These are phyloP conservation scores for Fusarium continuum DNA, from an alignment of 2,329 filamentous ascomycete genomes.

Conservation along the genomic window DNA sequence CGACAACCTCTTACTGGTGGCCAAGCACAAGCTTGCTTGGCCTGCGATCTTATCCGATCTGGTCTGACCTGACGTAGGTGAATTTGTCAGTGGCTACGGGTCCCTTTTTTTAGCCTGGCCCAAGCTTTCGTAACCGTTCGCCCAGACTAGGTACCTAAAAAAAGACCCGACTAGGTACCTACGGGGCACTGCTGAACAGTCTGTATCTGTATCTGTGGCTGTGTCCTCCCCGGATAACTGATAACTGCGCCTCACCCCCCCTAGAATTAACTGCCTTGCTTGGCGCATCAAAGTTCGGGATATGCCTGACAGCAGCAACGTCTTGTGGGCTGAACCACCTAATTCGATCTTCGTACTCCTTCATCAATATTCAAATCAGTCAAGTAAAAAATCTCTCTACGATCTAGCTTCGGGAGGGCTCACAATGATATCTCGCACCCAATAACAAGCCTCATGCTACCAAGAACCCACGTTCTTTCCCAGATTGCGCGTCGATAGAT, in stretches of 20 bases:
- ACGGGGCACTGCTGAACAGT: background rate
- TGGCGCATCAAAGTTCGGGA: slow-evolving; percentile 23
- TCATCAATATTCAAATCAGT: background rate
- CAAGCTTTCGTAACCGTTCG: slow-evolving; percentile 20
- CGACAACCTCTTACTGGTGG: slow-evolving; percentile 29
- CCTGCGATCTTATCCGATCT: slow-evolving; percentile 18
- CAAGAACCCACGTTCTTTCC: slow-evolving; percentile 12
- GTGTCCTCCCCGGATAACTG: slow-evolving; percentile 18
- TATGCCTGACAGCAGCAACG: slow-evolving; percentile 31
- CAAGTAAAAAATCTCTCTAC: background rate
- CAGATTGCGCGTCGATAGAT: slow-evolving; percentile 19
- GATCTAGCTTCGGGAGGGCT: background rate
- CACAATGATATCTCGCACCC: slow-evolving; percentile 29
- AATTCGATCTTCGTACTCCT: slow-evolving; percentile 11
- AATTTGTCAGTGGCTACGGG: slow-evolving; percentile 9
- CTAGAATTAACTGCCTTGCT: slow-evolving; percentile 25
- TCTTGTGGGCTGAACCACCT: slow-evolving; percentile 17
- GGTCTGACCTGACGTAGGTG: slow-evolving; percentile 18
- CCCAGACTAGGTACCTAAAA: slow-evolving; percentile 4
- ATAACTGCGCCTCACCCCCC: slow-evolving; percentile 38
- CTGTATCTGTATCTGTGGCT: slow-evolving; percentile 41
- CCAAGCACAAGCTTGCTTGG: slow-evolving; percentile 16
- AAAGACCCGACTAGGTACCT: slow-evolving; percentile 12
- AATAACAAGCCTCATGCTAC: slow-evolving; percentile 30
- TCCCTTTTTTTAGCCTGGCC: slow-evolving; percentile 35